Conservation (phyloP, 116 monocot genomes). For the Dioscorea cayenensis region DNA sequence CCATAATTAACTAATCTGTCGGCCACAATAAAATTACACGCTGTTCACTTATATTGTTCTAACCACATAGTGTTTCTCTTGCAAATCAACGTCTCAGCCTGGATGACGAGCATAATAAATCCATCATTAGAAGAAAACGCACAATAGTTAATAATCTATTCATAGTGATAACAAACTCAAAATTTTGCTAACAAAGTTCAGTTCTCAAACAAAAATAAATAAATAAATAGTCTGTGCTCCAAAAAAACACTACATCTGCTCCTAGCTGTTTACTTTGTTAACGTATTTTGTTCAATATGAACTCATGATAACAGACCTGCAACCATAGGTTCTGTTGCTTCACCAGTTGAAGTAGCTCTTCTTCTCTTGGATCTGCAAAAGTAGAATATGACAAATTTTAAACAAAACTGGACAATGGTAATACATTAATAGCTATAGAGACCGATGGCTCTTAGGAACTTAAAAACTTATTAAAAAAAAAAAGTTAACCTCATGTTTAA, state of each 20-base stretch:
- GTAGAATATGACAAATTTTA: not conserved
- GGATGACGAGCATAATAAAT: too few species aligned
- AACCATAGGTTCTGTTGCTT: constrained; percentile 48
- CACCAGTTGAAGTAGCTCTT: constrained; percentile 58
- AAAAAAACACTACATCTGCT: not conserved
- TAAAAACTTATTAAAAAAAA: not conserved
- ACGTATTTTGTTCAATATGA: not conserved
- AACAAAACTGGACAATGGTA: not conserved
- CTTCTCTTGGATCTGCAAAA: constrained; percentile 72
- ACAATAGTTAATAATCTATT: too few species aligned
- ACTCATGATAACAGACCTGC: constrained; percentile 33
- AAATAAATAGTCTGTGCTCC: not conserved
- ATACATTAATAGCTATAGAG: not conserved
- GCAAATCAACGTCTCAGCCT: too few species aligned
- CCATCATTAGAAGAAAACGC: not conserved
- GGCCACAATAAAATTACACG: too few species aligned
- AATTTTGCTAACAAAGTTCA: not conserved
- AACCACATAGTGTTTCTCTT: too few species aligned
- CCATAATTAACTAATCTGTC: too few species aligned
- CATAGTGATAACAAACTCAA: too few species aligned
- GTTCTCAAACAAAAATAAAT: not conserved
- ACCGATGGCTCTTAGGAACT: not conserved
- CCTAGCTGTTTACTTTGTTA: not conserved
- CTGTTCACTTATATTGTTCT: too few species aligned
- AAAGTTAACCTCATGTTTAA: not conserved